Conservation (phyloP, 352 stramenopile genomes). For the Phytophthora fragariaefolia region DNA sequence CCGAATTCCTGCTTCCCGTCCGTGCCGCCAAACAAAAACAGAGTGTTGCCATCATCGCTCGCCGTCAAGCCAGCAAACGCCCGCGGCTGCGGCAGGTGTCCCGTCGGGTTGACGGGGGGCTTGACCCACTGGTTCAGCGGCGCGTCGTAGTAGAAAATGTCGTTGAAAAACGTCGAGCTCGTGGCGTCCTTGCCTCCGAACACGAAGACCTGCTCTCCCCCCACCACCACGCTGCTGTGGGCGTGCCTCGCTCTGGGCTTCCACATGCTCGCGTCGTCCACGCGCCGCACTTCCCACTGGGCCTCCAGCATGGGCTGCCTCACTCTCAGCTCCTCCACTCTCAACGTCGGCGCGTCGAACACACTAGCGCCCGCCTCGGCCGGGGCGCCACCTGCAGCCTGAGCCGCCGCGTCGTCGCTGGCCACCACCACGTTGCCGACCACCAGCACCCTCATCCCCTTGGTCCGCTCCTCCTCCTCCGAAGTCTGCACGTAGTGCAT, state of each 20-base stretch:
- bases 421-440: constrained; percentile 69
- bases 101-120: constrained; percentile 32
- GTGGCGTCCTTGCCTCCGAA: constrained; percentile 73
- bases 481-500: constrained; percentile 74
- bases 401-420: constrained; percentile 19
- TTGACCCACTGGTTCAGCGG: constrained; percentile 66
- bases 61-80: constrained; percentile 61
- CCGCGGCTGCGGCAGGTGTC: constrained; percentile 47
- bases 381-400: constrained; percentile 22
- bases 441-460: constrained; percentile 65
- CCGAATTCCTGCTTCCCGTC: constrained; percentile 64
- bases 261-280: constrained; percentile 60
- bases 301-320: constrained; percentile 56
- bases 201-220: constrained; percentile 68
- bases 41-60: constrained; percentile 48
- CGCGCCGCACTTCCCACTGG: constrained; percentile 49
- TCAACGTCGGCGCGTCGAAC: constrained; percentile 62
- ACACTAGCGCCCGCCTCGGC: constrained; percentile 16
- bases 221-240: constrained; percentile 69
- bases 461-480: constrained; percentile 37
- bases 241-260: constrained; percentile 60
- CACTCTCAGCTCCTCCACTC: constrained; percentile 69
- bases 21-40: constrained; percentile 75
- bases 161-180: constrained; percentile 61
- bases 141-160: constrained; percentile 81